Evolutionary conservation across 2,329 filamentous ascomycete genomes (phyloP), one percentile per base, ranked within the genome.

Genomic region (Ascochyta lentis): DNA sequence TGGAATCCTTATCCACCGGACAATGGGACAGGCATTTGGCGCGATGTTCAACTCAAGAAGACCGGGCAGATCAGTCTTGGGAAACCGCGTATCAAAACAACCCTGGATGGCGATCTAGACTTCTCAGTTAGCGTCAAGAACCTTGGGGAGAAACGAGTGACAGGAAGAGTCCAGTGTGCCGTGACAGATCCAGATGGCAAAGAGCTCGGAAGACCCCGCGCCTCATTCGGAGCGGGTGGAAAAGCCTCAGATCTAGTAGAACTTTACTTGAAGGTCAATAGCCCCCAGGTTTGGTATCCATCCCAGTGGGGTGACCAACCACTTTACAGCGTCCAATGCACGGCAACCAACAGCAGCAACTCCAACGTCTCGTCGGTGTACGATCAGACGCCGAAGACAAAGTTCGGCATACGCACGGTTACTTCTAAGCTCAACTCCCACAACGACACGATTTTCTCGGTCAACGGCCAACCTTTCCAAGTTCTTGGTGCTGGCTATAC

Each of bases 1-100:
- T 87, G 85, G 85, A 87, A 87, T 50, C 84, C 84, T 0, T 81
- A 82, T 49, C 84, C 85, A 0, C 80, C 83, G 0, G 86, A 88
- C 65, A 87, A 87, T 42, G 85, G 85, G 2, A 86, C 84, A 0
- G 86, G 86, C 0, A 76, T 89, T 8, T 89, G 86, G 86, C 78
- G 86, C 5, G 76, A 87, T 38, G 76, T 88, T 1, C 78, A 80
- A 31, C 49, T 88, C 38, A 82, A 80, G 45, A 79, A 83, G 66
- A 86, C 83, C 0, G 85, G 85, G 6, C 37, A 63, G 2, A 64
- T 80, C 38, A 74, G 68, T 3, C 56, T 37, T 58, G 86, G 12
- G 63, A 67, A 2, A 65, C 82, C 12, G 58, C 56, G 67, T 5
- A 48, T 70, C 4, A 58, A 46, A 8, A 64, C 70, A 1, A 56